Percentiles rank a stretch among this genome's conserved stretches.
Conservation (phyloP, 306 rosid species). For the Malus sylvestris region DNA sequence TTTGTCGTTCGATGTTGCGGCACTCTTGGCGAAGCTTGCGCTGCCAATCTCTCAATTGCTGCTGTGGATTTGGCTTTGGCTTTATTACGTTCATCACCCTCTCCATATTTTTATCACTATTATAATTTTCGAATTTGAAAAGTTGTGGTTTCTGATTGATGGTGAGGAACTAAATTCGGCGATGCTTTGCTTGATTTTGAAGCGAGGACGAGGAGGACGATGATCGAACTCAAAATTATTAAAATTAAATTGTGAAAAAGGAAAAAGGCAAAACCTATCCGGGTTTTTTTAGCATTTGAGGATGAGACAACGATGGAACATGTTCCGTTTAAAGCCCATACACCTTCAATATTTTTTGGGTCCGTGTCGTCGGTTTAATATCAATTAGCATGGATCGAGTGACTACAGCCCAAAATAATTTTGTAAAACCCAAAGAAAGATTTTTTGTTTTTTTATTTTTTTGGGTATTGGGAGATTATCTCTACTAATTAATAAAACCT, state of each 20-base stretch:
- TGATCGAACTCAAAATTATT: background rate
- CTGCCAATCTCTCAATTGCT: constrained; percentile 86
- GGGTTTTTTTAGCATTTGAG: background rate
- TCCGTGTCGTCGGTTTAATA: no score
- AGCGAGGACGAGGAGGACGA: background rate
- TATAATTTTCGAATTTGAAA: background rate
- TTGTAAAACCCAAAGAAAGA: background rate
- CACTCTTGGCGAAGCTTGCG: constrained; percentile 89
- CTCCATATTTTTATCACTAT: constrained; percentile 40
- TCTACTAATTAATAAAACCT: no score
- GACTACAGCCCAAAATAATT: background rate
- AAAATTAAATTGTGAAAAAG: background rate
- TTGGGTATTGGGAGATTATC: no score
- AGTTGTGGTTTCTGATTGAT: background rate
- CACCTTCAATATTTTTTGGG: no score
- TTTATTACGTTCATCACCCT: constrained; percentile 65
- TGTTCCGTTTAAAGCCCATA: background rate
- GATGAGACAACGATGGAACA: background rate
- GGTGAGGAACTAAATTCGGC: background rate
- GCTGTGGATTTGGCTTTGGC: constrained; percentile 80
- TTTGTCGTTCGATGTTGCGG: constrained; percentile 91
- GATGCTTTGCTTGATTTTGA: background rate
- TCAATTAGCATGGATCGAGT: no score
- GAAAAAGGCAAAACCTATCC: background rate
- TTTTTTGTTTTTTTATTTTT: no score